These are phyloP conservation scores for Colletotrichum zoysiae DNA, from an alignment of 2,329 filamentous ascomycete species.

Conservation along the genomic window DNA sequence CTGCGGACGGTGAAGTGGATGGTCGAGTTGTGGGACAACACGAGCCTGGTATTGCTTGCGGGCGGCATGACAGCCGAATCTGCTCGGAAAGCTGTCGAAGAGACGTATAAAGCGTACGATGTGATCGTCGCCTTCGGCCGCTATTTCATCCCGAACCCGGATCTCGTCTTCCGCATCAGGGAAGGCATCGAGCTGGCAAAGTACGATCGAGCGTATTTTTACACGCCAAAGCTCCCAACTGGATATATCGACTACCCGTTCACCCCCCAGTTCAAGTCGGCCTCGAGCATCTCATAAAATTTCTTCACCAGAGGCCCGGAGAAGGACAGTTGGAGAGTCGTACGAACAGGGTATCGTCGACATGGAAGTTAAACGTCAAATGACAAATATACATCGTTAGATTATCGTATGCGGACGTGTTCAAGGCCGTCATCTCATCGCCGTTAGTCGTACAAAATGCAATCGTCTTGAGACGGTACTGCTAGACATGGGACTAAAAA, in stretches of 20 bases:
- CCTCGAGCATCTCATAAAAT: not conserved
- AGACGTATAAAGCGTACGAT: slow-evolving; percentile 46
- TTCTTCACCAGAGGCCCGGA: not conserved
- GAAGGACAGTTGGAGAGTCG: not conserved
- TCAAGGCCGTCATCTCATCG: not conserved
- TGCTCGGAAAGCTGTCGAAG: slow-evolving; percentile 45
- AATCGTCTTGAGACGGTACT: not conserved
- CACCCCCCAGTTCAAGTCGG: slow-evolving; percentile 44
- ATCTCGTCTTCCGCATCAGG: slow-evolving; percentile 49
- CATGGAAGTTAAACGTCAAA: not conserved
- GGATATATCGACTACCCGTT: slow-evolving; percentile 47
- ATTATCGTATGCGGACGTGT: not conserved
- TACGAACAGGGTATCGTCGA: slow-evolving; percentile 5
- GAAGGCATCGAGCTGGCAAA: slow-evolving; percentile 45
- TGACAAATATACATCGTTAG: not conserved
- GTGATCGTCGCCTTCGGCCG: slow-evolving; percentile 49
- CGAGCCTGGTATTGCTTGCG: slow-evolving; percentile 49
- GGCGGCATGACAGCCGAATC: slow-evolving; percentile 48
- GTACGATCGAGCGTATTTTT: slow-evolving; percentile 49
- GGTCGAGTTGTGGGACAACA: slow-evolving; percentile 50
- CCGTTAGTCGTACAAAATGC: not conserved
- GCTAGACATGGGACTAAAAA: not conserved
- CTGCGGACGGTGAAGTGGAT: slow-evolving; percentile 44
- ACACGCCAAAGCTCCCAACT: slow-evolving; percentile 44
- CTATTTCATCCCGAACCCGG: slow-evolving; percentile 53